Conservation (phyloP, 495 filamentous ascomycete genomes). For the Penicillium steckii region DNA sequence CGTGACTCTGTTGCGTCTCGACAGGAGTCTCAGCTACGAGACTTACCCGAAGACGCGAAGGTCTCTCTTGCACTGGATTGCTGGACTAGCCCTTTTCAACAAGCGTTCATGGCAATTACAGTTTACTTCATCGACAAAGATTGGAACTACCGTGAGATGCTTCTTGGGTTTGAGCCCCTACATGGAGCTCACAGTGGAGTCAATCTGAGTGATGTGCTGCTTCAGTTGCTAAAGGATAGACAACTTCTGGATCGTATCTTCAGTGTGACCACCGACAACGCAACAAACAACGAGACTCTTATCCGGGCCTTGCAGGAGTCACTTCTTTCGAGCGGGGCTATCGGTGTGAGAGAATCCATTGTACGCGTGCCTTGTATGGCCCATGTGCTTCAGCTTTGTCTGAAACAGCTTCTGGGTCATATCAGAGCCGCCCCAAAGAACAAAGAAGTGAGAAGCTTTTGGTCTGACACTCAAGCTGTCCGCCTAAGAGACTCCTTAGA, state of each 20-base stretch:
- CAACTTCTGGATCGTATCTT: constrained; percentile 9
- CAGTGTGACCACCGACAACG: constrained; percentile 9
- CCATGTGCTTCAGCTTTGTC: constrained; percentile 9
- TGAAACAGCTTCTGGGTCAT: constrained; percentile 8
- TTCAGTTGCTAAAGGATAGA: constrained; percentile 3
- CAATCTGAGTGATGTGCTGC: constrained; percentile 3
- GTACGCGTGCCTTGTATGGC: constrained; percentile 7
- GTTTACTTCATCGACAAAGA: constrained; percentile 4
- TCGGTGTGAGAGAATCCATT: constrained; percentile 2
- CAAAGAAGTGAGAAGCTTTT: constrained; percentile 2
- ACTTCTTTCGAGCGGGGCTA: background rate
- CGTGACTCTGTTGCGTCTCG: background rate
- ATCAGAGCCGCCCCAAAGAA: constrained; percentile 9
- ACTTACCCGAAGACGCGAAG: background rate
- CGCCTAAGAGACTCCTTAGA: background rate
- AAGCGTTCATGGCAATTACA: constrained; percentile 4
- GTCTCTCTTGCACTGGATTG: constrained; percentile 4
- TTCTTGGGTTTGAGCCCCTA: constrained; percentile 4
- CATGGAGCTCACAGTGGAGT: background rate
- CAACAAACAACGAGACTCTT: constrained; percentile 5
- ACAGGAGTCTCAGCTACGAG: background rate
- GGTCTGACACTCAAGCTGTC: constrained; percentile 1
- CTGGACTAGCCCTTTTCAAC: constrained; percentile 1
- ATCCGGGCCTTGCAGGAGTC: constrained; percentile 2
- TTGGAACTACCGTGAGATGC: constrained; percentile 5